These are phyloP conservation scores for Boletus rubroflammeus DNA, from an alignment of 768 basidiomycete species.

Conservation along the genomic window DNA sequence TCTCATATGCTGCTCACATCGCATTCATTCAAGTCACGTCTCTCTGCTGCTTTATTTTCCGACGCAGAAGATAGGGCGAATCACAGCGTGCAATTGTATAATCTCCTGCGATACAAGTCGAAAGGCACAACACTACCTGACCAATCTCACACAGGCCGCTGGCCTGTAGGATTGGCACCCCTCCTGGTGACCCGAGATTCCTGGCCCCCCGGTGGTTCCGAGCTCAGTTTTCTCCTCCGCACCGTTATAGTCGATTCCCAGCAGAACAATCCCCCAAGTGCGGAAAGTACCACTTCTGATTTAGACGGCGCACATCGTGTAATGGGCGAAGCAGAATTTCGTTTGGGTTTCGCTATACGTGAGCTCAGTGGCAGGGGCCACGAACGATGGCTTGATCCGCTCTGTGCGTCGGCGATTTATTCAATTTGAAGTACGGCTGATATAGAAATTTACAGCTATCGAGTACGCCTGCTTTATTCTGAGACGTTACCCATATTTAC, in stretches of 20 bases:
- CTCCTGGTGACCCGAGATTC: slow-evolving; percentile 67
- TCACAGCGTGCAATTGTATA: slow-evolving; percentile 27
- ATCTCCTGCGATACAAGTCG: slow-evolving; percentile 22
- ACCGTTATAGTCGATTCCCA: slow-evolving; percentile 85
- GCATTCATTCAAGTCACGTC: slow-evolving; percentile 66
- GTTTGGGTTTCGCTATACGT: slow-evolving; percentile 81
- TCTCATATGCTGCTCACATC: slow-evolving; percentile 74
- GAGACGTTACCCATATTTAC: background rate
- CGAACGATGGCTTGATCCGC: slow-evolving; percentile 79
- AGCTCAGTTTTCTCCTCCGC: slow-evolving; percentile 77
- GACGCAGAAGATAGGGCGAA: slow-evolving; percentile 54
- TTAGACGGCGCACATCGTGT: slow-evolving; percentile 36
- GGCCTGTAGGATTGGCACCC: slow-evolving; percentile 72
- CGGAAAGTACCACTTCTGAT: slow-evolving; percentile 24
- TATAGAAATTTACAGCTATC: slow-evolving; percentile 13
- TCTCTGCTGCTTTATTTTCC: slow-evolving; percentile 72
- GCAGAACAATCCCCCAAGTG: slow-evolving; percentile 30
- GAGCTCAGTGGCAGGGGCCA: slow-evolving; percentile 64
- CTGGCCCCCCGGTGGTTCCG: slow-evolving; percentile 87
- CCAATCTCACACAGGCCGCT: slow-evolving; percentile 28
- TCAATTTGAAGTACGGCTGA: slow-evolving; percentile 6
- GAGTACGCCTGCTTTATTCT: slow-evolving; percentile 14
- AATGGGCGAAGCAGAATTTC: slow-evolving; percentile 63
- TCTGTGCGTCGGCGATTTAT: slow-evolving; percentile 51
- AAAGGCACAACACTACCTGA: slow-evolving; percentile 18